A percentile compares a stretch with the other conserved stretches of the same genome.
phyloP scores from a whole-genome alignment of 2,329 filamentous ascomycete species.

The Beauveria australis region DNA sequence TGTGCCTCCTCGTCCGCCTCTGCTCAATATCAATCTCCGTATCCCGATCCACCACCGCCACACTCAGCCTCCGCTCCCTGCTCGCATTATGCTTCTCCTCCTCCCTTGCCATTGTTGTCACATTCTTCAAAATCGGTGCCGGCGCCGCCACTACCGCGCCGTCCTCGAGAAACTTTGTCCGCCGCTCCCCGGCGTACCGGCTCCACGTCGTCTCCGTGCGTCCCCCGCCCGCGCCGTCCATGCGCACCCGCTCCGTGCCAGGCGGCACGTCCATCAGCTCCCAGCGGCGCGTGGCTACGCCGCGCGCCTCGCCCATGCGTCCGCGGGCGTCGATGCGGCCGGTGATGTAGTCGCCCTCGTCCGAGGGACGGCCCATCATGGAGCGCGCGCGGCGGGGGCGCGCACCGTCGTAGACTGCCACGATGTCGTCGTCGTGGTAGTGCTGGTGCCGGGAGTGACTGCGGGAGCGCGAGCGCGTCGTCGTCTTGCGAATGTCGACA shows the following conservation, averaged over 20 bases:
- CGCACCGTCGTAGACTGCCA: slow-evolving; percentile 46
- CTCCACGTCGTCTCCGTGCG: slow-evolving; percentile 71
- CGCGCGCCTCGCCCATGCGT: slow-evolving; percentile 63
- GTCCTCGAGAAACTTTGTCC: slow-evolving; percentile 66
- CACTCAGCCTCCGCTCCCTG: slow-evolving; percentile 32
- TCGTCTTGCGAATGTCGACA: slow-evolving; percentile 42
- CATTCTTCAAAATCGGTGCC: slow-evolving; percentile 14
- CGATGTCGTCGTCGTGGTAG: slow-evolving; percentile 37
- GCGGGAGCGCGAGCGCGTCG: slow-evolving; percentile 28
- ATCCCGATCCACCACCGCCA: slow-evolving; percentile 38
- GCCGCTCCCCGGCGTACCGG: slow-evolving; percentile 67
- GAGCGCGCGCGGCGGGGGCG: slow-evolving; percentile 42
- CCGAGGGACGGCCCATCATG: slow-evolving; percentile 33
- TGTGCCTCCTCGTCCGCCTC: slow-evolving; percentile 35
- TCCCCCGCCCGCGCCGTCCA: slow-evolving; percentile 73
- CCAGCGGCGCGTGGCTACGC: slow-evolving; percentile 71
- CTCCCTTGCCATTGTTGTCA: slow-evolving; percentile 12
- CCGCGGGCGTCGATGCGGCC: slow-evolving; percentile 50
- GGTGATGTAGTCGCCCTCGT: slow-evolving; percentile 55
- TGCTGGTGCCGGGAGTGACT: slow-evolving; percentile 32
- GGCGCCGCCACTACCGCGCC: slow-evolving; percentile 22
- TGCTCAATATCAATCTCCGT: slow-evolving; percentile 47
- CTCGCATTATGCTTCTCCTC: slow-evolving; percentile 21
- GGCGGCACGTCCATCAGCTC: slow-evolving; percentile 76
- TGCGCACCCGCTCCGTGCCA: slow-evolving; percentile 70